These are phyloP conservation scores for Trypanosoma congolense DNA, from an alignment of 208 protist species.

Conservation along the genomic window DNA sequence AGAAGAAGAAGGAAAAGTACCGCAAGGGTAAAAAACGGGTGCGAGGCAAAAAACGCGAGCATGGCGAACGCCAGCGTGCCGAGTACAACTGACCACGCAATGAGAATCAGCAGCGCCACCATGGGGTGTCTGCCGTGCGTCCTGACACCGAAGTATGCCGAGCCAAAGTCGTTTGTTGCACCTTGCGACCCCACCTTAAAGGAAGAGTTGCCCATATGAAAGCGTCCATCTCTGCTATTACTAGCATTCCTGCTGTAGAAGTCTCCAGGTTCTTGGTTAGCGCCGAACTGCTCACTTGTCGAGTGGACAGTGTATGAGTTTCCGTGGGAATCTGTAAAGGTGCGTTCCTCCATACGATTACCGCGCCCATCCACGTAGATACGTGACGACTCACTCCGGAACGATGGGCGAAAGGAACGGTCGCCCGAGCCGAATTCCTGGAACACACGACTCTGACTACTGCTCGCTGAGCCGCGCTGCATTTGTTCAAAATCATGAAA, in stretches of 20 bases:
- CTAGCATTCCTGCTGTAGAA: slow-evolving; percentile 40
- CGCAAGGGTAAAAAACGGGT: slow-evolving; percentile 62
- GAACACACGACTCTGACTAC: slow-evolving; percentile 25
- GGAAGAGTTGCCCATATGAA: slow-evolving; percentile 56
- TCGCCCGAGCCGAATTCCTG: slow-evolving; percentile 29
- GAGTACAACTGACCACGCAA: slow-evolving; percentile 57
- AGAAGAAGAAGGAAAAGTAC: slow-evolving; percentile 55
- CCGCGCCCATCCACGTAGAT: slow-evolving; percentile 66
- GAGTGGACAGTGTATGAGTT: slow-evolving; percentile 69
- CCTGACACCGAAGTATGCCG: slow-evolving; percentile 54
- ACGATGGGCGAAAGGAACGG: slow-evolving; percentile 65
- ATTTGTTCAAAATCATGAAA: slow-evolving; percentile 81
- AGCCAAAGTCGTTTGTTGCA: slow-evolving; percentile 55
- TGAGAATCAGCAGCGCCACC: slow-evolving; percentile 61
- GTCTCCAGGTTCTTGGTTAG: slow-evolving; percentile 60
- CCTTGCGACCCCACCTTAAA: slow-evolving; percentile 30
- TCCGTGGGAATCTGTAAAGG: slow-evolving; percentile 60
- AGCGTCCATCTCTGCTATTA: slow-evolving; percentile 38
- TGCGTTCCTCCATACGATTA: slow-evolving; percentile 82
- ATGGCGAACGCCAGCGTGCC: slow-evolving; percentile 41
- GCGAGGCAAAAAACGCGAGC: slow-evolving; percentile 50
- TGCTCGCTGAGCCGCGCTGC: slow-evolving; percentile 31
- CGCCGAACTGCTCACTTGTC: slow-evolving; percentile 45
- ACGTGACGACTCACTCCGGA: slow-evolving; percentile 37
- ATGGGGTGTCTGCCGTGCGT: slow-evolving; percentile 67